These are phyloP conservation scores for Dothidotthia symphoricarpi DNA, from an alignment of 2,329 filamentous ascomycete genomes.

Conservation along the genomic window DNA sequence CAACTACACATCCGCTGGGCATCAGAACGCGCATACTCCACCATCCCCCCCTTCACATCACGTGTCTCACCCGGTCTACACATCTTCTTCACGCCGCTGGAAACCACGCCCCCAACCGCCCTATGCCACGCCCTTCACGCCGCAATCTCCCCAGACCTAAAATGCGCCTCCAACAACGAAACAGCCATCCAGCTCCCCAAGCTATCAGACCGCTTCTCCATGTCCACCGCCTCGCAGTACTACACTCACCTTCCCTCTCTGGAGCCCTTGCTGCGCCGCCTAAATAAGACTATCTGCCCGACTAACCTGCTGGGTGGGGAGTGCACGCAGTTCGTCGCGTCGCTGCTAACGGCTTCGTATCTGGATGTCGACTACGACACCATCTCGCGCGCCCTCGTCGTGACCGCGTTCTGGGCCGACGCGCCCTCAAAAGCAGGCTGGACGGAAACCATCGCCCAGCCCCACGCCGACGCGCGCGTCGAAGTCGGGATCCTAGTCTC, in stretches of 20 bases:
- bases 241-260: slow-evolving; percentile 56
- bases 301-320: slow-evolving; percentile 18
- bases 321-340: slow-evolving; percentile 53
- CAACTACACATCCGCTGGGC: slow-evolving; percentile 80
- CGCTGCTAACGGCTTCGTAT: slow-evolving; percentile 56
- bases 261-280: neutral
- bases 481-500: slow-evolving; percentile 78
- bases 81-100: slow-evolving; percentile 67
- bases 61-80: slow-evolving; percentile 78
- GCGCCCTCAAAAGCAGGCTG: slow-evolving; percentile 39
- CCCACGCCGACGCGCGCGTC: slow-evolving; percentile 53
- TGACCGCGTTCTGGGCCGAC: slow-evolving; percentile 63
- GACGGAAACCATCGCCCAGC: slow-evolving; percentile 46
- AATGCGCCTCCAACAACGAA: slow-evolving; percentile 56
- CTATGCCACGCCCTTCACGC: slow-evolving; percentile 61
- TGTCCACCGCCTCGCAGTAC: slow-evolving; percentile 66
- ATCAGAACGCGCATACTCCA: slow-evolving; percentile 57
- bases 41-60: slow-evolving; percentile 69
- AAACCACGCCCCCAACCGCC: slow-evolving; percentile 26
- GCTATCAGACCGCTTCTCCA: slow-evolving; percentile 59
- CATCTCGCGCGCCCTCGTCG: slow-evolving; percentile 62
- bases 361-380: slow-evolving; percentile 78
- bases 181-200: slow-evolving; percentile 63
- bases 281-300: neutral
- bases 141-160: slow-evolving; percentile 55